Evolutionary conservation across 1,139 yeast genomes (phyloP), one percentile per base, ranked within the genome.

Genomic region (Magnusiomyces clavatus): DNA sequence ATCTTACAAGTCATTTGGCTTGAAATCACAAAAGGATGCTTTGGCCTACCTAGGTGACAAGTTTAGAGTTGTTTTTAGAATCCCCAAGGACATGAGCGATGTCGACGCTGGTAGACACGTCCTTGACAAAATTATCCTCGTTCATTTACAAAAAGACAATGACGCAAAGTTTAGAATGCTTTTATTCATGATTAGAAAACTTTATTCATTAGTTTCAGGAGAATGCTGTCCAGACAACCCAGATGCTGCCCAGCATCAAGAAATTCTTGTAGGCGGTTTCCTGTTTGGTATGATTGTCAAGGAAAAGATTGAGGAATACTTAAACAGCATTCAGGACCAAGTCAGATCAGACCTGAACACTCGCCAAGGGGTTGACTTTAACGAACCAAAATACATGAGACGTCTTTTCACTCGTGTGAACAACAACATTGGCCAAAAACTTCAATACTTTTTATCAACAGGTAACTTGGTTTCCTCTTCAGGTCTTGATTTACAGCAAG

Each of bases 241-340:
- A 64, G 99, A 92, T 83, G 95, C 97, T 44, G 88, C 97, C 10
- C 98, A 94, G 74, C 97, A 92, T 75, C 99, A 92, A 73, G 99
- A 92, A 73, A 89, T 92, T 36, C 74, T 92, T 58, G 77, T 92
- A 53, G 98, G 98, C 57, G 99, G 99, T 20, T 89, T 92, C 78
- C 75, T 92, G 53, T 92, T 88, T 64, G 97, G 97, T 60, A 90
- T 90, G 96, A 92, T 92, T 60, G 72, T 92, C 64, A 92, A 94
- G 70, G 99, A 92, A 71, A 92, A 92, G 67, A 83, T 92, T 59
- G 98, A 92, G 60, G 99, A 94, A 69, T 90, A 88, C 66, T 75
- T 92, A 61, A 84, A 80, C 62, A 78, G 75, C 62, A 80, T 92
- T 65, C 77, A 80, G 55, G 71, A 80, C 37, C 96, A 88, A 67